These are phyloP conservation scores for Carallia brachiata DNA, from an alignment of 345 rosid species.

Conservation along the genomic window DNA sequence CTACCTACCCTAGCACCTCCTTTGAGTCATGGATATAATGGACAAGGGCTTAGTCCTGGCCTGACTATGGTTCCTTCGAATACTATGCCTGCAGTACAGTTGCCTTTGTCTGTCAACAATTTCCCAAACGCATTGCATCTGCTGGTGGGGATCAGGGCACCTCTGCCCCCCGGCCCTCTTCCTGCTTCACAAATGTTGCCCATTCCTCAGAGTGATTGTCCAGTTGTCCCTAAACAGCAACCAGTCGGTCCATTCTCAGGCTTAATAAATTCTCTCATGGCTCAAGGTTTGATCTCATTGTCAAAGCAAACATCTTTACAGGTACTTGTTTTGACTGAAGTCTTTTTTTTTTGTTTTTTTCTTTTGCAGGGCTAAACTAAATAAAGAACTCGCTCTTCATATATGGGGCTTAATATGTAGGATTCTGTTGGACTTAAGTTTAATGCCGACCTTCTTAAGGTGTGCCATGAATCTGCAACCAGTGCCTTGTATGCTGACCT, in stretches of 20 bases:
- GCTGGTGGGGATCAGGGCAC: conserved; percentile 47
- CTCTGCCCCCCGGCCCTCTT: conserved; percentile 59
- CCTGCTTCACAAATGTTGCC: conserved; percentile 43
- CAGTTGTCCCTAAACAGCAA: conserved; percentile 46
- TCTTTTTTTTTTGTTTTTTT: background rate
- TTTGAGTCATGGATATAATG: conserved; percentile 43
- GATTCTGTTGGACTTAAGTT: conserved; percentile 74
- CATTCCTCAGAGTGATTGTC: conserved; percentile 42
- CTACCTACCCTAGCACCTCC: conserved; percentile 41
- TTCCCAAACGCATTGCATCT: conserved; percentile 34
- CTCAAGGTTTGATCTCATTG: conserved; percentile 85
- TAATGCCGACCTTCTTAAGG: conserved; percentile 72
- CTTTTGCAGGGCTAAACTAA: background rate
- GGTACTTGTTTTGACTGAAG: conserved; percentile 46
- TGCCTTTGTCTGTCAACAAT: conserved; percentile 46
- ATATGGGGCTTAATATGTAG: conserved; percentile 39
- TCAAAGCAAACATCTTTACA: conserved; percentile 55
- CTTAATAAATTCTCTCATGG: conserved; percentile 77
- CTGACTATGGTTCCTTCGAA: conserved; percentile 32
- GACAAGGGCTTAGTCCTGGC: conserved; percentile 42
- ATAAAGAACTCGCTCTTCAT: conserved; percentile 22
- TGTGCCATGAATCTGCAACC: conserved; percentile 80
- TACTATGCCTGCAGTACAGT: conserved; percentile 29
- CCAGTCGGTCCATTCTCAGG: conserved; percentile 68
- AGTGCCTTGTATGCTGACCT: conserved; percentile 76